Evolutionary conservation across 805 yeast species (phyloP), one percentile per base, ranked within the genome.

Genomic region (Lipomyces orientalis): DNA sequence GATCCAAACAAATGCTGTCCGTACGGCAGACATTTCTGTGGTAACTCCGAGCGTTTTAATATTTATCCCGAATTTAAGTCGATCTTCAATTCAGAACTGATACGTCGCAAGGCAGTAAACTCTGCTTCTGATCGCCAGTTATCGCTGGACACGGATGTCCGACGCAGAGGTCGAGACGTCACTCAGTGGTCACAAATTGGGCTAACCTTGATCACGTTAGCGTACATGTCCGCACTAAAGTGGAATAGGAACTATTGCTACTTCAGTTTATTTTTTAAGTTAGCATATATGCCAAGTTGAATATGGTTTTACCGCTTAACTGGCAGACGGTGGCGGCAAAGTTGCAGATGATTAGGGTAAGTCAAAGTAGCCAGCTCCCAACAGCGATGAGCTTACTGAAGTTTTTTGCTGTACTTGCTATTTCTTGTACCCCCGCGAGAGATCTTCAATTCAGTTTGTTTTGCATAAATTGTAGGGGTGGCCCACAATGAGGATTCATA

Each of bases 401-500:
- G 8, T 54, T 33, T 29, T 54, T 10, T 2, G 37, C 33, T 56
- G 16, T 8, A 19, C 31, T 29, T 16, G n/a, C 39, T 8, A 34
- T 51, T 9, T 25, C 14, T 55, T 33, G 55, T 22, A 16, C 33
- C 12, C 35, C 1, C 34, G 6, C 34, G 10, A 56, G 19, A 55
- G 12, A 43, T 7, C n/a, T 43, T 16, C n/a, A 43, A n/a, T n/a
- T 16, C 49, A 5, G 16, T 4, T 16, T 25, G 29, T 19, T 43
- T 43, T n/a, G 7, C 22, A 6, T 16, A 58, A 52, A 54, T 8
- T n/a, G 52, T 49, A 55, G 29, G 31, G 33, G 43, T 10, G n/a
- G 16, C 34, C 10, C 62, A 76, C 43, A 46, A 91, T 91, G 97
- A 90, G 97, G 87, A 86, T 91, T 62, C 86, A 89, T 78, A 88